phyloP scores from a whole-genome alignment of 2,329 filamentous ascomycete genomes.

The Emergomyces africanus region DNA sequence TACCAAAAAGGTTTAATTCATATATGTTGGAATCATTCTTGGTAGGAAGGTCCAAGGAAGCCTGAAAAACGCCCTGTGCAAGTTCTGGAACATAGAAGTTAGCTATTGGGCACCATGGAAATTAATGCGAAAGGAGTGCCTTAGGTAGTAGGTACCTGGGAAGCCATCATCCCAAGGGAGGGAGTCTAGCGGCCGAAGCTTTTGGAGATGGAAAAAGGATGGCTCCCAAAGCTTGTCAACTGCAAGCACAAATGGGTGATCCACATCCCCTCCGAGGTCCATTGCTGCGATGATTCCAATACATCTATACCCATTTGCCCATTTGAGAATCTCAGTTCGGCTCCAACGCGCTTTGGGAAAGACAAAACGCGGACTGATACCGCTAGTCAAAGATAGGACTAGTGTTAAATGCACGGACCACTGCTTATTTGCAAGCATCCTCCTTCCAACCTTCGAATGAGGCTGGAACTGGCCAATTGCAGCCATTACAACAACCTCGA shows the following conservation, averaged over 20 bases:
- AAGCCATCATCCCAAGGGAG: slow-evolving; percentile 24
- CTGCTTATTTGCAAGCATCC: slow-evolving; percentile 13
- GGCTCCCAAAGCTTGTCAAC: slow-evolving; percentile 21
- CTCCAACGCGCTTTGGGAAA: background rate
- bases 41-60: slow-evolving; percentile 11
- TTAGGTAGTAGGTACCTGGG: slow-evolving; percentile 20
- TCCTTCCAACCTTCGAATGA: background rate
- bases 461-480: background rate
- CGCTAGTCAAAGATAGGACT: background rate
- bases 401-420: slow-evolving; percentile 15
- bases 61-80: slow-evolving; percentile 15
- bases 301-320: background rate
- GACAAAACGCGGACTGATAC: background rate
- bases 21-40: slow-evolving; percentile 18
- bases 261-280: background rate
- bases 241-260: background rate
- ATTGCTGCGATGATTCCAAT: background rate
- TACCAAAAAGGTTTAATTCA: slow-evolving; percentile 21
- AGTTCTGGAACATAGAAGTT: slow-evolving; percentile 12
- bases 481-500: background rate
- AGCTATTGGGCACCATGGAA: background rate
- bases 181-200: slow-evolving; percentile 24
- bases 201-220: slow-evolving; percentile 26
- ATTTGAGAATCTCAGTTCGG: too few relatives aligned
- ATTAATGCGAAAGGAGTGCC: background rate